phyloP scores from a whole-genome alignment of 495 filamentous ascomycete species.

The Aspergillus nanangensis region DNA sequence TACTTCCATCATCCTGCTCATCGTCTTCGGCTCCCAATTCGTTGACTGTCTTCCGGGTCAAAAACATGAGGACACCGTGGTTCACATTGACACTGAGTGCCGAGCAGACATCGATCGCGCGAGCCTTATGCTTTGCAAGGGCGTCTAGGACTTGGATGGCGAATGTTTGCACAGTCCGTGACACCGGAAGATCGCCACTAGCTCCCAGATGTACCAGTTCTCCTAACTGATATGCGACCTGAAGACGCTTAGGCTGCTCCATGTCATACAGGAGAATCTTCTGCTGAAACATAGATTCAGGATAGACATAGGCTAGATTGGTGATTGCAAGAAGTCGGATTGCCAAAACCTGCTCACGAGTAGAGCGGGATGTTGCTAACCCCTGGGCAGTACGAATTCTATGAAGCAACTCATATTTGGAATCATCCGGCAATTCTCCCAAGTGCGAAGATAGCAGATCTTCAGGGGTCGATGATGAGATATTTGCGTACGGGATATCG shows the following conservation, averaged over 20 bases:
- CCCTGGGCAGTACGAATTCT: conserved; percentile 77
- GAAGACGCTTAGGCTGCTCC: conserved; percentile 85
- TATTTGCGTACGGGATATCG: conserved; percentile 62
- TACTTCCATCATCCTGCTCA: conserved; percentile 50
- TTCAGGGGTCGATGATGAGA: conserved; percentile 59
- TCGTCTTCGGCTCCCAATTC: conserved; percentile 63
- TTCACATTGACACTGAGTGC: conserved; percentile 91
- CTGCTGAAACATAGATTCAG: conserved; percentile 72
- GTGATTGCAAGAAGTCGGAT: conserved; percentile 83
- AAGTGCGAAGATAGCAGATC: conserved; percentile 62
- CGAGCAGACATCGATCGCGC: conserved; percentile 73
- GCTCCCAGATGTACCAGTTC: conserved; percentile 77
- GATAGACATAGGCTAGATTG: conserved; percentile 85
- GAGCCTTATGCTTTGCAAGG: conserved; percentile 70
- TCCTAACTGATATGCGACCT: conserved; percentile 86
- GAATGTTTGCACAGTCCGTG: conserved; percentile 74
- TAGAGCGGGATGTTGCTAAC: conserved; percentile 57
- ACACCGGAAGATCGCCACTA: conserved; percentile 61
- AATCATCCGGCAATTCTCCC: conserved; percentile 62
- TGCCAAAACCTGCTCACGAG: conserved; percentile 70
- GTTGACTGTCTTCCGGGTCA: conserved; percentile 83
- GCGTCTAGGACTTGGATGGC: conserved; percentile 78
- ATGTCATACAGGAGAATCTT: conserved; percentile 83
- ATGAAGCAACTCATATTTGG: conserved; percentile 82
- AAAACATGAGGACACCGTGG: conserved; percentile 92